These are phyloP conservation scores for Lophium mytilinum DNA, from an alignment of 495 filamentous ascomycete species.

Conservation along the genomic window DNA sequence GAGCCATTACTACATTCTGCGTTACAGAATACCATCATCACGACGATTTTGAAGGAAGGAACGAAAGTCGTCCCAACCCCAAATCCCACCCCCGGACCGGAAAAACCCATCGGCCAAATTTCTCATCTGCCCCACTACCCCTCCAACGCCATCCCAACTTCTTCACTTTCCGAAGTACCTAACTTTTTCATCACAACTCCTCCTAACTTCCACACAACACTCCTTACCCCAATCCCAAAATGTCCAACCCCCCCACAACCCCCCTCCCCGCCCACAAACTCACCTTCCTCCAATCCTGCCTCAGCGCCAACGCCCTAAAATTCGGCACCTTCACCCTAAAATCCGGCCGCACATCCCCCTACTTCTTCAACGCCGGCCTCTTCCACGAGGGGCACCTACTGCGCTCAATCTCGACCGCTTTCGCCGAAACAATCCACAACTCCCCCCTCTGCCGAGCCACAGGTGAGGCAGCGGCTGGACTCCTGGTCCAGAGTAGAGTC, in stretches of 20 bases:
- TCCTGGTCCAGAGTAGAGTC: conserved; percentile 38
- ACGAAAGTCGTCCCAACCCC: too few relatives aligned
- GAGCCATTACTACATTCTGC: too few relatives aligned
- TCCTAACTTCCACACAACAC: too few relatives aligned
- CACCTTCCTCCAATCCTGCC: conserved; percentile 62
- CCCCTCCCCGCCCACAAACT: conserved; percentile 43
- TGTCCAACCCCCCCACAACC: not conserved
- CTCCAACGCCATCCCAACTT: too few relatives aligned
- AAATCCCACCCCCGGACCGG: too few relatives aligned
- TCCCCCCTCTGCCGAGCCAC: conserved; percentile 1
- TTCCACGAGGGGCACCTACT: conserved; percentile 73
- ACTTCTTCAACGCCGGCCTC: conserved; percentile 94
- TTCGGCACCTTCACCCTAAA: conserved; percentile 90
- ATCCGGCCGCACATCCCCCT: conserved; percentile 86
- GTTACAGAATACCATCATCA: too few relatives aligned
- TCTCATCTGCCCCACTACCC: too few relatives aligned
- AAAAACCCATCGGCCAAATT: too few relatives aligned
- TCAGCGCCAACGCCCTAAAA: conserved; percentile 65
- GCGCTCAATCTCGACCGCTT: conserved; percentile 64
- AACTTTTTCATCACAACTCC: too few relatives aligned
- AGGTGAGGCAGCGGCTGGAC: conserved; percentile 29
- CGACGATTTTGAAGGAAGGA: too few relatives aligned
- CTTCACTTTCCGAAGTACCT: too few relatives aligned
- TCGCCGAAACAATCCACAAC: conserved; percentile 57
- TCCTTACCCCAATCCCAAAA: too few relatives aligned